Evolutionary conservation across 2,329 filamentous ascomycete species (phyloP).

Genomic region (Thielaviopsis populi): DNA sequence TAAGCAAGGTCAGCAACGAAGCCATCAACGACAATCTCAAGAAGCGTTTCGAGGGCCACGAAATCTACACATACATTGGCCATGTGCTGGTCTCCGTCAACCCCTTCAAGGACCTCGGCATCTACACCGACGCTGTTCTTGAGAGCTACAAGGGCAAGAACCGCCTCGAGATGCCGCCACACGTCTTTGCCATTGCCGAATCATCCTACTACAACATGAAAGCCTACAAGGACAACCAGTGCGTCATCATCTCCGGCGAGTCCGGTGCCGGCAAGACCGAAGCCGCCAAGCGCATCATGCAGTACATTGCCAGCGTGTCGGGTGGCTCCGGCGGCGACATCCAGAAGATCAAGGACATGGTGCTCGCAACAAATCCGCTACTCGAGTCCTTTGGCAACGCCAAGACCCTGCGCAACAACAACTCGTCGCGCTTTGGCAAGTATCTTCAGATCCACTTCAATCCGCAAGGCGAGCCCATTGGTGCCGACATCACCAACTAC

Average conservation of each 20-base stretch:
- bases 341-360: constrained; percentile 97
- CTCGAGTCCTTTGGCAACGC: constrained; percentile 97
- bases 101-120: constrained; percentile 90
- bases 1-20: constrained; percentile 98
- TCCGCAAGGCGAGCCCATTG: constrained; percentile 73
- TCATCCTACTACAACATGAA: constrained; percentile 99
- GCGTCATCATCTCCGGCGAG: constrained; percentile 97
- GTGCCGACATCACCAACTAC: constrained; percentile 97
- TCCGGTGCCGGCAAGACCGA: constrained; percentile 98
- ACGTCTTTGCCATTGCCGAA: constrained; percentile 96
- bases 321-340: constrained; percentile 74
- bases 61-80: constrained; percentile 99
- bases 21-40: constrained; percentile 98
- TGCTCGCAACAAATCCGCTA: constrained; percentile 90
- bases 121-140: constrained; percentile 90
- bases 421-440: constrained; percentile 95
- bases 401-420: constrained; percentile 96
- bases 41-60: constrained; percentile 90
- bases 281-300: constrained; percentile 96
- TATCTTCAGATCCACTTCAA: constrained; percentile 98
- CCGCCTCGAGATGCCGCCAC: constrained; percentile 81
- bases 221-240: constrained; percentile 96
- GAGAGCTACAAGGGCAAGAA: constrained; percentile 95
- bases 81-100: constrained; percentile 99
- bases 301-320: constrained; percentile 96